Conservation (phyloP, 75 land plant species). For the Pinus tabuliformis region DNA sequence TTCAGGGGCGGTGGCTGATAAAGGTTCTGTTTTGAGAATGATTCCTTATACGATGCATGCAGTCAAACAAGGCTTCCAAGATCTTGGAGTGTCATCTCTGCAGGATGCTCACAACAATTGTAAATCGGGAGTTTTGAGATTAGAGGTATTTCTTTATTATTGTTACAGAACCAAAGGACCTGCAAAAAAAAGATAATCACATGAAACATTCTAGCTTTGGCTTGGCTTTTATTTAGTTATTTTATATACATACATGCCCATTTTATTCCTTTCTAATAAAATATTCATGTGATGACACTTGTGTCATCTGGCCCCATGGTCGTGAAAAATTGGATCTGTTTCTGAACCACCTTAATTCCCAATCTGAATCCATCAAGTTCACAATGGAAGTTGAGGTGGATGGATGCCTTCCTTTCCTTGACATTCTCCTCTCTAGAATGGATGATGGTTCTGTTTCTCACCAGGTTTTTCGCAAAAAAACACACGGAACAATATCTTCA, state of each 20-base stretch:
- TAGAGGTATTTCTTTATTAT: conserved; percentile 60
- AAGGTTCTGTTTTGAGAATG: conserved; percentile 81
- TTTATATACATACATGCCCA: not conserved
- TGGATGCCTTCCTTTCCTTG: too few relatives aligned
- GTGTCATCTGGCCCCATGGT: too few relatives aligned
- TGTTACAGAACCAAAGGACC: not conserved
- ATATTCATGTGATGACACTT: not conserved
- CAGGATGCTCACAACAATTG: conserved; percentile 68
- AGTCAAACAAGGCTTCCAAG: conserved; percentile 97
- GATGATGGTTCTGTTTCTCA: too few relatives aligned
- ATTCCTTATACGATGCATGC: conserved; percentile 97
- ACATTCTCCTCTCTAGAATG: too few relatives aligned
- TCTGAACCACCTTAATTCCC: too few relatives aligned
- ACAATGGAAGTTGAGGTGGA: too few relatives aligned
- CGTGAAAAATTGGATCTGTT: too few relatives aligned
- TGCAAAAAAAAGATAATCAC: not conserved
- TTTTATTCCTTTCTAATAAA: not conserved
- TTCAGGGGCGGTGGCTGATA: conserved; percentile 89
- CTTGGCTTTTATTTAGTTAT: not conserved
- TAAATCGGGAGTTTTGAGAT: conserved; percentile 49
- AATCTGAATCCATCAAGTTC: too few relatives aligned
- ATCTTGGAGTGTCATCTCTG: conserved; percentile 79
- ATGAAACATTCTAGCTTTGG: not conserved
- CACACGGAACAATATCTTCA: too few relatives aligned
- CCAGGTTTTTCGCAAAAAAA: too few relatives aligned